A percentile compares a stretch with the other conserved stretches of the same genome.
Evolutionary conservation across 2,329 filamentous ascomycete species (phyloP).

Genomic region (Fusarium ramigenum): DNA sequence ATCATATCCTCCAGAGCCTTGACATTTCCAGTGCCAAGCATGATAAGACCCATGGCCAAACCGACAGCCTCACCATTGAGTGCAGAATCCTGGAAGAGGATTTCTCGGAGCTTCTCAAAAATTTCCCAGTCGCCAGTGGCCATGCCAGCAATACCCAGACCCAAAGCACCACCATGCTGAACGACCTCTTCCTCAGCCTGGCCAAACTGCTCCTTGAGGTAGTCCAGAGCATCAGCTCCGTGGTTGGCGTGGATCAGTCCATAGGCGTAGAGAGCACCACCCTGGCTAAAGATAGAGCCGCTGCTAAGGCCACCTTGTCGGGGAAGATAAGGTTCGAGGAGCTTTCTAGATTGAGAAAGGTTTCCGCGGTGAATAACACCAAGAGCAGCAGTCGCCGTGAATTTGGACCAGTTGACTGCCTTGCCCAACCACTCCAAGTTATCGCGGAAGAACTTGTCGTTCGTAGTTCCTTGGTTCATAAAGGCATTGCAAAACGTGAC

Average conservation of each 20-base stretch:
- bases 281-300: conserved; percentile 94
- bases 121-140: conserved; percentile 90
- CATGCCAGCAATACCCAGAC: conserved; percentile 97
- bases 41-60: conserved; percentile 95
- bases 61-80: conserved; percentile 97
- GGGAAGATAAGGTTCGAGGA: conserved; percentile 94
- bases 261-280: conserved; percentile 93
- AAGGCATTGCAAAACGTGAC: conserved; percentile 98
- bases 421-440: conserved; percentile 98
- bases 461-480: conserved; percentile 98
- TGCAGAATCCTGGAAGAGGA: conserved; percentile 92
- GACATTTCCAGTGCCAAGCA: conserved; percentile 97
- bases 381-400: conserved; percentile 94
- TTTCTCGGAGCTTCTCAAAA: conserved; percentile 88
- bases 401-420: conserved; percentile 99
- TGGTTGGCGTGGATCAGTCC: conserved; percentile 98
- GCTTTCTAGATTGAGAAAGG: conserved; percentile 88
- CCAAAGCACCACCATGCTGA: conserved; percentile 94
- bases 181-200: conserved; percentile 89
- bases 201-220: conserved; percentile 78
- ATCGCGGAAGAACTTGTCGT: conserved; percentile 98
- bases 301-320: conserved; percentile 76
- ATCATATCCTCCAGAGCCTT: conserved; percentile 97
- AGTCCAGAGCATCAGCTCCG: conserved; percentile 86
- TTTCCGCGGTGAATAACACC: conserved; percentile 98